Evolutionary conservation across 2,329 filamentous ascomycete genomes (phyloP).

Genomic region (Aspergillus spinulosporus): DNA sequence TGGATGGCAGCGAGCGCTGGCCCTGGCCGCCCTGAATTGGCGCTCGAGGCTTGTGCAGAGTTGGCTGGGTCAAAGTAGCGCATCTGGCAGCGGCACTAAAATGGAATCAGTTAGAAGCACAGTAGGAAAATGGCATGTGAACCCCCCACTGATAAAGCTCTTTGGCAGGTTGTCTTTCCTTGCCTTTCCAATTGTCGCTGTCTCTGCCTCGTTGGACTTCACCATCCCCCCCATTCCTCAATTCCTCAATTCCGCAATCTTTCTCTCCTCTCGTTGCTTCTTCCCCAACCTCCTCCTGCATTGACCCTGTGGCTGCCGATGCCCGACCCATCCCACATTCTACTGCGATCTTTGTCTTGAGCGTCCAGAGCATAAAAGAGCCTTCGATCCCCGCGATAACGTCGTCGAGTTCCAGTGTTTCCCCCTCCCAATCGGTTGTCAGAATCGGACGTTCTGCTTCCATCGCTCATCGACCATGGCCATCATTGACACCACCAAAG

Average conservation of each 20-base stretch:
- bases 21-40: slow-evolving; percentile 9
- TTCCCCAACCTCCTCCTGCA: not conserved
- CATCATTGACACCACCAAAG: slow-evolving; percentile 68
- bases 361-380: not conserved
- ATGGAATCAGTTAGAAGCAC: slow-evolving; percentile 4
- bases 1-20: not conserved
- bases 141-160: slow-evolving; percentile 7
- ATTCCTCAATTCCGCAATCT: not conserved
- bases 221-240: not conserved
- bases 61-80: not conserved
- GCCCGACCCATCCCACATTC: not conserved
- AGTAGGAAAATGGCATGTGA: slow-evolving; percentile 12
- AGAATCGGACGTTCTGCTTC: not conserved
- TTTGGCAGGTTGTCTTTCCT: not conserved
- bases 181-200: too few relatives aligned
- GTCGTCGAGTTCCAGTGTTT: not conserved
- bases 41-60: not conserved
- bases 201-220: not conserved
- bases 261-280: slow-evolving; percentile 1
- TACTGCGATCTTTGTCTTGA: not conserved
- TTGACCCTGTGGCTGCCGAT: slow-evolving; percentile 1
- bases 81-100: not conserved
- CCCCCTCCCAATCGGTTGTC: not conserved
- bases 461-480: slow-evolving; percentile 50
- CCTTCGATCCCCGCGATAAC: not conserved